Evolutionary conservation across 202 grass and related monocot genomes (phyloP), one percentile per base, ranked within the genome.

Genomic region (Zizania palustris): DNA sequence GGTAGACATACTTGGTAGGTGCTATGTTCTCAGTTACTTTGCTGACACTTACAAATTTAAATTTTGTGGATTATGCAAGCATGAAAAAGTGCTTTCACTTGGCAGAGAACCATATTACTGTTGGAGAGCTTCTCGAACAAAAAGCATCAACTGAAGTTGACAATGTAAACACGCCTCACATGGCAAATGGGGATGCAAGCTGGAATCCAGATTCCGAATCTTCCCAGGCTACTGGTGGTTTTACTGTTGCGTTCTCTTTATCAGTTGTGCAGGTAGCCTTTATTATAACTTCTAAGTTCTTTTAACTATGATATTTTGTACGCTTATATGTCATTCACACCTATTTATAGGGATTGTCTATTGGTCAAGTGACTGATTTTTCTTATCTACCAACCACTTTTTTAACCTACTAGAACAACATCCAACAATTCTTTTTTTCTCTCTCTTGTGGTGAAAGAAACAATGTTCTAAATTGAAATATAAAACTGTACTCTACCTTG

Each of bases 121-220:
- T 98, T 48, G 95, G 95, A 7, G 91, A 98, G 63, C 91, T 98
- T 66, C 89, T 98, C 82, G 95, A 98, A 76, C 73, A 87, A 83
- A 98, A 95, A 81, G 86, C 82, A 63, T 88, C 85, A 66, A 69
- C 83, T 75, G 89, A 88, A 76, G 81, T 85, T 79, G 87, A 87
- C 36, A 87, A 76, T 73, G 39, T 72, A 64, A 90, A 87, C 83
- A 88, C 91, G 75, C 82, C 91, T 62, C 90, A 94, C 68, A 49
- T 77, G 45, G 51, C 73, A 72, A 85, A 76, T 75, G 74, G 77
- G 57, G 95, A 98, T 60, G 15, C 72, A 72, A 90, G 45, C 68
- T 98, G 89, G 89, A 90, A 84, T 86, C 69, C 87, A 69, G 91
- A 98, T 80, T 88, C 89, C n/a, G 95, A 98, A 85, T 86, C 81